Evolutionary conservation across 768 basidiomycete genomes (phyloP).

Genomic region (Solioccasus polychromus): DNA sequence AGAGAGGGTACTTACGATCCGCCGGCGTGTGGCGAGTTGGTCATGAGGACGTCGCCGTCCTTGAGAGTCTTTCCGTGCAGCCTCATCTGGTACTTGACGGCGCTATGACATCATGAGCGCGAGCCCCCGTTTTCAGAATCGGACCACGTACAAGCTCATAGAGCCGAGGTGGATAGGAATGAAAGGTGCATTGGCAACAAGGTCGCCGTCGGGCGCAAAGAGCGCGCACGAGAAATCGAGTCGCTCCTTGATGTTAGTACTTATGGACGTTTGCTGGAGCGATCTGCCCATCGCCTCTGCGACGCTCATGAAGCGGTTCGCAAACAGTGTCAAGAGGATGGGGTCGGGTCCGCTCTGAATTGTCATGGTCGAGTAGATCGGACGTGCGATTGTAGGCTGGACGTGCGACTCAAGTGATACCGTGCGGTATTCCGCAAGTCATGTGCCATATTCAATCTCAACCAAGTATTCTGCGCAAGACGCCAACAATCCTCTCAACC

Average conservation of each 20-base stretch:
- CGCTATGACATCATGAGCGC: conserved; percentile 39
- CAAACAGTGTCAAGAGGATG: conserved; percentile 86
- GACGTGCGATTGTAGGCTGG: background rate
- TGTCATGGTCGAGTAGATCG: conserved; percentile 17
- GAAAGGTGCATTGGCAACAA: conserved; percentile 93
- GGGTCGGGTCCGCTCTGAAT: conserved; percentile 60
- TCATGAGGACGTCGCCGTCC: conserved; percentile 92
- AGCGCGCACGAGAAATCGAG: conserved; percentile 94
- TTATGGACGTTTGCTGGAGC: conserved; percentile 84
- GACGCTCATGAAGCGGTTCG: conserved; percentile 96
- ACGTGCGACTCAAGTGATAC: too few species aligned
- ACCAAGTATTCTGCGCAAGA: conserved; percentile 51
- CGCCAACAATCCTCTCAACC: conserved; percentile 54
- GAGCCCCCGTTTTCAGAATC: background rate
- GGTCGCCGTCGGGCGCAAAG: conserved; percentile 90
- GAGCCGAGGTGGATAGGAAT: conserved; percentile 85
- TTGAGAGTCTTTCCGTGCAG: conserved; percentile 66
- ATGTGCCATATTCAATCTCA: background rate
- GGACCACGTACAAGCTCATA: conserved; percentile 79
- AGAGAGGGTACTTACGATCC: conserved; percentile 63
- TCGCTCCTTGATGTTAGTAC: conserved; percentile 94
- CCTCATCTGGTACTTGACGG: conserved; percentile 88
- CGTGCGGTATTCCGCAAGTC: too few species aligned
- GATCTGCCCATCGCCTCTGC: conserved; percentile 95
- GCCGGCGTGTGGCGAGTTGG: conserved; percentile 86